Percentiles rank a stretch among this genome's conserved stretches.
phyloP scores from a whole-genome alignment of 148 eudicot genomes.

The Heliosperma pusillum region DNA sequence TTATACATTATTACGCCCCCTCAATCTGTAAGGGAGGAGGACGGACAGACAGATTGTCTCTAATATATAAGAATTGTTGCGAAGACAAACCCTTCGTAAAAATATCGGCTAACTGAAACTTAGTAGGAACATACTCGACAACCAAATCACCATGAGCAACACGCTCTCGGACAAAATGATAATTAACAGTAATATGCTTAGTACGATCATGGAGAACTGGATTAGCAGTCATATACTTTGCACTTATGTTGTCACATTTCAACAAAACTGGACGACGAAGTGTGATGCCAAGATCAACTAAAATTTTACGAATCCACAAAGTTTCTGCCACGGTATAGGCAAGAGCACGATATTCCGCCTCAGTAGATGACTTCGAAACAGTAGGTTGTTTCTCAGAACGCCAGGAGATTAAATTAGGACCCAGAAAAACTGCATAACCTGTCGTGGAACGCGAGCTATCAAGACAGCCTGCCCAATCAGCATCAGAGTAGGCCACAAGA shows the following conservation, averaged over 20 bases:
- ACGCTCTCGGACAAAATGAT: no score
- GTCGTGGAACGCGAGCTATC: constrained; percentile 5
- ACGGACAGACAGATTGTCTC: not conserved
- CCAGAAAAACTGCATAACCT: not conserved
- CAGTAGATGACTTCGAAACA: no score
- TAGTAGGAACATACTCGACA: no score
- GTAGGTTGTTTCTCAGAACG: no score
- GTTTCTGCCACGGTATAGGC: not conserved
- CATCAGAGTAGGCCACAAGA: not conserved
- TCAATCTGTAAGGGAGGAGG: not conserved
- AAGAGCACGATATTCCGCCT: no score
- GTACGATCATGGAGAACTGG: no score
- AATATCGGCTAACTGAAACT: no score
- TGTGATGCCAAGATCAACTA: not conserved
- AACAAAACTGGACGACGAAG: not conserved
- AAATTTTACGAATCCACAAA: not conserved
- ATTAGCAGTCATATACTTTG: no score
- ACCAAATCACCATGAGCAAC: no score
- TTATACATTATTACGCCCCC: not conserved
- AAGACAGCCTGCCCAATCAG: constrained; percentile 1
- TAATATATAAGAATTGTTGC: not conserved
- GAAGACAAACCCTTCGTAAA: not conserved
- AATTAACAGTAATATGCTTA: no score
- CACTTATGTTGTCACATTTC: no score
- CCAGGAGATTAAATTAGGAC: not conserved